phyloP scores from a whole-genome alignment of 345 rosid species.

The Pseudoturritis turrita region DNA sequence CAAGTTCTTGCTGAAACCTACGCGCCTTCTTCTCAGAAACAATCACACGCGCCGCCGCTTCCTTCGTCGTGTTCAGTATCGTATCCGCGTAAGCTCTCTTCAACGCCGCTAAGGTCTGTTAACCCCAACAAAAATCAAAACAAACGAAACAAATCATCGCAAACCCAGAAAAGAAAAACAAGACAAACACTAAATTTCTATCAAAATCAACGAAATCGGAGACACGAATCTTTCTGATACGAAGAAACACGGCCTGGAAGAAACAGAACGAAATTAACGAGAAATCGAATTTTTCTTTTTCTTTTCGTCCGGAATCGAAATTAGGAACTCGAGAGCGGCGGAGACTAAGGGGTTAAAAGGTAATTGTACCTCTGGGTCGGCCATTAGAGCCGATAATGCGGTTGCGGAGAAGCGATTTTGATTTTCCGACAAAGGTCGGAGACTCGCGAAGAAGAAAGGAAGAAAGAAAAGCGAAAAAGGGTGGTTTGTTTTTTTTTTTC shows the following conservation, averaged over 20 bases:
- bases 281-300: background rate
- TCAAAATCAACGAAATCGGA: background rate
- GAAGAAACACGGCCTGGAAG: background rate
- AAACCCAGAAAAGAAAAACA: background rate
- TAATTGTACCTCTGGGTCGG: conserved; percentile 53
- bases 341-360: conserved; percentile 20
- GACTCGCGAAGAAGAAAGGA: conserved; percentile 21
- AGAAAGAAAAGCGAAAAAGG: conserved; percentile 3
- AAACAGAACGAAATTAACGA: background rate
- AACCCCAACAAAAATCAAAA: conserved; percentile 5
- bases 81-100: conserved; percentile 95
- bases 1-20: conserved; percentile 64
- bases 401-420: conserved; percentile 26
- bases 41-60: conserved; percentile 83
- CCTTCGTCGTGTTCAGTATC: conserved; percentile 77
- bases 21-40: conserved; percentile 74
- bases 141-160: conserved; percentile 14
- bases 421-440: conserved; percentile 40
- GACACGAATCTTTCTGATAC: background rate
- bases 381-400: conserved; percentile 41
- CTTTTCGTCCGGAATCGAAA: background rate
- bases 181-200: background rate
- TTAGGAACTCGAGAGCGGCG: background rate
- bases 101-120: conserved; percentile 70
- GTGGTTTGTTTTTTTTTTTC: conserved; percentile 25